Base-by-base conservation (phyloP, 1,284 basidiomycete species). In the Apiotrichum gracile region DNA sequence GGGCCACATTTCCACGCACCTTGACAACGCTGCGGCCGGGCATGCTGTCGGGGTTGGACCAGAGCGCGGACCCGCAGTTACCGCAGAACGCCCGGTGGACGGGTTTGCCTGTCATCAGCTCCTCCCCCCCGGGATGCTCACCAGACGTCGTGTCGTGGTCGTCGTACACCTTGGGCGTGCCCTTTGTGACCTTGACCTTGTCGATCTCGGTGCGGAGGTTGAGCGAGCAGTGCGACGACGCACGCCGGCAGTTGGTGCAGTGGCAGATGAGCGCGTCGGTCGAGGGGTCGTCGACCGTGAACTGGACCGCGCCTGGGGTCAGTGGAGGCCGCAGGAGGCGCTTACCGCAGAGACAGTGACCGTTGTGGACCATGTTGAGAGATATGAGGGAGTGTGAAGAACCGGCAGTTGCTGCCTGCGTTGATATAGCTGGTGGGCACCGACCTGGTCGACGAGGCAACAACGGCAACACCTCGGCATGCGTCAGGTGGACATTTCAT, bases 11-110 rank as follows among this genome's bases (percentile, higher is more conserved):
- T 17, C n/a, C 29, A 27, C 34, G 10, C 31, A 50, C 53, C 38
- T 56, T 56, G 47, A 56, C 27, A 37, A 49, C 43, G 5, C 50
- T 41, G 13, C 33, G 33, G 43, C 47, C 54, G 1, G 54, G 50
- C 5, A 24, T 17, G 1, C 40, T 27, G n/a, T 33, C 42, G 21
- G 54, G 54, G 42, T 56, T 50, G 29, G 50, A 49, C 47, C 47
- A 56, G 21, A 56, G 49, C 3, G 50, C 25, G 9, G 26, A 35
- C n/a, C 54, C 54, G 47, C 54, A 56, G n/a, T 48, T 43, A 21
- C 50, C 50, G 47, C 54, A 56, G 50, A 56, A 56, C 26, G n/a
- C 41, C 42, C 54, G 54, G 8, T 38, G 7, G 42, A 51, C 44
- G n/a, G 46, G 41, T 47, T 56, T 56, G 39, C 54, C 52, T 44